Base-by-base conservation (phyloP, 768 basidiomycete genomes). In the Kwoniella botswanensis region DNA sequence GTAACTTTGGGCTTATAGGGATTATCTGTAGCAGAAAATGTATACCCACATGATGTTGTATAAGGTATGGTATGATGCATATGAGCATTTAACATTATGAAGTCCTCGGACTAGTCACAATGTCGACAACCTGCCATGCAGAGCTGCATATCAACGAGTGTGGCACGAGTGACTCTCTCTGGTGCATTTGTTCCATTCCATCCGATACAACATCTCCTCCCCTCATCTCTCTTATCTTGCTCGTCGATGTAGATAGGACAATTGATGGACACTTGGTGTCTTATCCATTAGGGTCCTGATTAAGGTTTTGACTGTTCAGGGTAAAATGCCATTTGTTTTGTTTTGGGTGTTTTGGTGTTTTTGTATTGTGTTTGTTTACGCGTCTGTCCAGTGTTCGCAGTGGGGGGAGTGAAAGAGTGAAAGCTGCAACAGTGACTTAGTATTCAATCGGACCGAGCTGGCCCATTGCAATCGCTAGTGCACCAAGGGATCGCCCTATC, bases 281-380 rank as follows among this genome's bases (percentile, higher is more conserved):
- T 35, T 35, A 35, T 35, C 35, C 15, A 35, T 58, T 10, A 50
- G 18, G 18, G 46, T 21, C 54, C 11, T 22, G 7, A 21, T 55
- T 55, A 24, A 21, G 24, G n/a, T 24, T 55, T 55, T n/a, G 59
- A 61, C 15, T 61, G 18, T 43, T 61, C 42, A 61, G 59, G 42
- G 59, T 56, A 56, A 53, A 15, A 35, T 35, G 35, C 7, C 35
- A 35, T 35, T 35, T 35, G 35, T 35, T 35, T 35, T 35, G 35
- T 26, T 59, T 41, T 35, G 26, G 18, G 12, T 41, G 57, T 59
- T 11, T 43, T 61, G 42, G 17, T 61, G 59, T 61, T 61, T 61
- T 2, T 44, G 35, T 61, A 1, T 60, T 60, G 12, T n/a, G 12
- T 61, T 61, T 61, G 59, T 61, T 61, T 61, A 61, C 57, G 15